Evolutionary conservation across 495 filamentous ascomycete species (phyloP), one percentile per base, ranked within the genome.

Genomic region (Podospora australis): DNA sequence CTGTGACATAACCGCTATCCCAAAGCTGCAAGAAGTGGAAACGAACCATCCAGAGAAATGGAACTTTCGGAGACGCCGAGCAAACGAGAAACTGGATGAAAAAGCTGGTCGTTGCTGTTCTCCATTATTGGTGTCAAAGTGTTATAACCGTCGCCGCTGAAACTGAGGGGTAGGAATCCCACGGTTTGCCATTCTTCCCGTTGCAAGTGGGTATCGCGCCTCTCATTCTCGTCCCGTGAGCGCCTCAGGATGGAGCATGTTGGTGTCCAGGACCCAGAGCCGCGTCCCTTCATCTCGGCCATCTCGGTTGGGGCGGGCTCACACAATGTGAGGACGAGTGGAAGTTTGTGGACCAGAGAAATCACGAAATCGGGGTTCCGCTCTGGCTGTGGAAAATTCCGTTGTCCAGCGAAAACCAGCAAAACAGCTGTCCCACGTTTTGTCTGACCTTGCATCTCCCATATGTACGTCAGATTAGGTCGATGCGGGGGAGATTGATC

Each of bases 401-500:
- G 32, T 36, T 36, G 14, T 8, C 32, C n/a, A 36, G n/a, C n/a
- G n/a, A 36, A 36, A 19, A 36, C n/a, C 10, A 36, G 19, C 32
- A 17, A 14, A 17, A 16, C 14, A 36, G 19, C 14, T 36, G 6
- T 17, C 32, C 14, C 32, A 17, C 19, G 25, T 43, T 43, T 26
- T 5, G 11, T 9, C 13, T 43, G 4, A 11, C 22, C 40, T 43
- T 43, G 40, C 40, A 43, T 24, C 22, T 43, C 23, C 22, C 11
- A 14, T 34, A 42, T 43, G 40, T 43, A 43, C 40, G 40, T 43
- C 40, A 43, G 40, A 43, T 41, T 40, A 26, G 21, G n/a, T n/a
- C n/a, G n/a, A n/a, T 43, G 40, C 40, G 40, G 40, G 40, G 40
- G 17, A 40, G 20, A 20, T 22, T 20, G 5, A 20, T 11, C 16